Conservation (phyloP, 2,329 filamentous ascomycete genomes). For the Calonectria pseudoreteaudii region DNA sequence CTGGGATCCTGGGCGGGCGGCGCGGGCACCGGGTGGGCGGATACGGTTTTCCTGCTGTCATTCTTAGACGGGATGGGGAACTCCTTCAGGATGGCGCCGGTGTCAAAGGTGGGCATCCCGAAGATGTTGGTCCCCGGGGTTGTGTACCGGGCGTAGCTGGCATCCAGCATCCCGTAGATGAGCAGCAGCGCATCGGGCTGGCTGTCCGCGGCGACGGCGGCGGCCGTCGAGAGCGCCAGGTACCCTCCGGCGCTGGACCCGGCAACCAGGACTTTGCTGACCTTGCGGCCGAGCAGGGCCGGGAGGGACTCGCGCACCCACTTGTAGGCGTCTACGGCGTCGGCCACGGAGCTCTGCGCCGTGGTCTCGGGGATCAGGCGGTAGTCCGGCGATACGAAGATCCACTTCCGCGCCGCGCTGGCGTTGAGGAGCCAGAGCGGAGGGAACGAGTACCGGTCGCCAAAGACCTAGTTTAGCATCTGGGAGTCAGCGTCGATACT, state of each 20-base stretch:
- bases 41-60: constrained; percentile 25
- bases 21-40: constrained; percentile 2
- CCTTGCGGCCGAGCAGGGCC: constrained; percentile 11
- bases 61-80: constrained; percentile 16
- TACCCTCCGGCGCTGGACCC: constrained; percentile 39
- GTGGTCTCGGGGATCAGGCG: constrained; percentile 37
- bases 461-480: constrained; percentile 29
- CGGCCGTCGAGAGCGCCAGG: constrained; percentile 30
- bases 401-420: constrained; percentile 33
- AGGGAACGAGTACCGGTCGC: constrained; percentile 36
- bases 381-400: constrained; percentile 39
- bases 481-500: too few species aligned
- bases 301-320: constrained; percentile 31
- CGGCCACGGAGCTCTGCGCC: constrained; percentile 31
- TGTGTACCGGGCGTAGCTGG: constrained; percentile 23
- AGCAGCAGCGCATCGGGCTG: constrained; percentile 29
- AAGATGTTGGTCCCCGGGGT: constrained; percentile 31
- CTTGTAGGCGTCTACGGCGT: constrained; percentile 34
- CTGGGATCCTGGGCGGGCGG: constrained; percentile 1
- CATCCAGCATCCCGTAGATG: constrained; percentile 37
- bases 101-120: constrained; percentile 21
- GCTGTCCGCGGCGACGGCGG: not conserved
- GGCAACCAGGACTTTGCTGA: constrained; percentile 28
- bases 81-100: constrained; percentile 16
- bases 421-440: constrained; percentile 37